Percentiles rank a stretch among this genome's conserved stretches.
Conservation (phyloP, 176 grass and related monocot species). For the Cocos nucifera region DNA sequence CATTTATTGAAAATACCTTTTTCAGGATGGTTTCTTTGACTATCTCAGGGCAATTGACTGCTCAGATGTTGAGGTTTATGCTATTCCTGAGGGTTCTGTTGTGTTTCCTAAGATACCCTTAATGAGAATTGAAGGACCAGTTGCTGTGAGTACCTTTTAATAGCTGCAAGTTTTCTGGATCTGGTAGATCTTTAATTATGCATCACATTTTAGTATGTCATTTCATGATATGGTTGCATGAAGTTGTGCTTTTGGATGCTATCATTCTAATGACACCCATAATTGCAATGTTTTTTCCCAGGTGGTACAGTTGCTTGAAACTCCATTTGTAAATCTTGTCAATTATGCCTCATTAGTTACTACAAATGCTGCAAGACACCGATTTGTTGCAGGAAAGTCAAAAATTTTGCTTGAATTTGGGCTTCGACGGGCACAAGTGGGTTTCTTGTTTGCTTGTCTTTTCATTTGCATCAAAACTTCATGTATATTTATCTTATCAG, state of each 20-base stretch:
- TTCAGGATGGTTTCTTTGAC: conserved; percentile 77
- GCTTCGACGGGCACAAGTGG: conserved; percentile 94
- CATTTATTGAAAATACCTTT: not conserved
- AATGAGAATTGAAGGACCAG: conserved; percentile 84
- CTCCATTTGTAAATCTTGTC: conserved; percentile 94
- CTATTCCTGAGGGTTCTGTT: conserved; percentile 90
- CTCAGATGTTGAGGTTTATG: conserved; percentile 89
- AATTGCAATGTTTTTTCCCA: conserved; percentile 14
- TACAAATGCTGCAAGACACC: conserved; percentile 91
- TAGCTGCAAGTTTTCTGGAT: not conserved
- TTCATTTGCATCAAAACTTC: not conserved
- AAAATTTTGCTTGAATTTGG: conserved; percentile 95
- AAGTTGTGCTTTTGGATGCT: too few relatives aligned
- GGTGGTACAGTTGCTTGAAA: conserved; percentile 96
- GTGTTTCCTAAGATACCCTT: conserved; percentile 96
- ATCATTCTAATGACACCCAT: too few relatives aligned
- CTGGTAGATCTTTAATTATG: too few relatives aligned
- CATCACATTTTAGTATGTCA: too few relatives aligned
- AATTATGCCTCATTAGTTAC: conserved; percentile 96
- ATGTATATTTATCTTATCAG: conserved; percentile 8
- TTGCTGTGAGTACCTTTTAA: conserved; percentile 68
- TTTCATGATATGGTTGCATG: too few relatives aligned
- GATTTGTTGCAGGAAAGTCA: conserved; percentile 80
- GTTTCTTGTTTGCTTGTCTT: conserved; percentile 13
- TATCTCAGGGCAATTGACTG: conserved; percentile 74